Percentiles rank a stretch among this genome's conserved stretches.
Evolutionary conservation across 768 basidiomycete species (phyloP).

Genomic region (Lactarius pseudohatsudake): DNA sequence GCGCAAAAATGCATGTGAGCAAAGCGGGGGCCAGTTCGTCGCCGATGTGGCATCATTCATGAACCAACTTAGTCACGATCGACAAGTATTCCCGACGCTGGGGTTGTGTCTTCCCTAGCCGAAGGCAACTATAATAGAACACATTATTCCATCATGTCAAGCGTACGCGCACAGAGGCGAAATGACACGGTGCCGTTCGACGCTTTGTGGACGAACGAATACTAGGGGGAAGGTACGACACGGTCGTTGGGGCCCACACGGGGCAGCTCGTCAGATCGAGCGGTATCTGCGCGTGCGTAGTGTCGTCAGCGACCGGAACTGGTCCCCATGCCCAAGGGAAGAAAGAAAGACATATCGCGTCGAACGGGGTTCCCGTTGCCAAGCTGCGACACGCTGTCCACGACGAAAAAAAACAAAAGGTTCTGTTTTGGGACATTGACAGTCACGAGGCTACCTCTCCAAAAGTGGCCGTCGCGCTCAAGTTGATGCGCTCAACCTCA

Average conservation of each 20-base stretch:
- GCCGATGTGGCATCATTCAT: too few relatives aligned
- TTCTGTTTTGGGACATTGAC: too few relatives aligned
- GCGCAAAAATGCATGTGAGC: not conserved
- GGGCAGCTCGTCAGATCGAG: slow-evolving; percentile 54
- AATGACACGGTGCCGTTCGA: slow-evolving; percentile 48
- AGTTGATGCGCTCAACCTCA: too few relatives aligned
- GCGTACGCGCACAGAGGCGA: not conserved
- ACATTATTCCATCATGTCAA: not conserved
- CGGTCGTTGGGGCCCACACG: slow-evolving; percentile 55
- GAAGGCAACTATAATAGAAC: slow-evolving; percentile 62
- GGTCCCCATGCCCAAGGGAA: not conserved
- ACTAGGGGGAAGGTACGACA: slow-evolving; percentile 50
- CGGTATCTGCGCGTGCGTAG: slow-evolving; percentile 40
- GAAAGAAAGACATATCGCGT: slow-evolving; percentile 10
- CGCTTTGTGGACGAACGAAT: slow-evolving; percentile 61
- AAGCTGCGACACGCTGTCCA: slow-evolving; percentile 55
- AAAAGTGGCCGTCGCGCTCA: slow-evolving; percentile 54
- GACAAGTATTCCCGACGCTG: slow-evolving; percentile 32
- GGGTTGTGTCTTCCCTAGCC: slow-evolving; percentile 49
- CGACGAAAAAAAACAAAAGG: slow-evolving; percentile 39
- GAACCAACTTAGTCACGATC: slow-evolving; percentile 34
- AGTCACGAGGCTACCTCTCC: slow-evolving; percentile 46
- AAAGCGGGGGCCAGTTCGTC: not conserved
- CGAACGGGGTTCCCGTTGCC: slow-evolving; percentile 47
- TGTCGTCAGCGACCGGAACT: not conserved